Evolutionary conservation across 371 early-diverging fungal species (phyloP), one percentile per base, ranked within the genome.

Genomic region (Actinomucor elegans): DNA sequence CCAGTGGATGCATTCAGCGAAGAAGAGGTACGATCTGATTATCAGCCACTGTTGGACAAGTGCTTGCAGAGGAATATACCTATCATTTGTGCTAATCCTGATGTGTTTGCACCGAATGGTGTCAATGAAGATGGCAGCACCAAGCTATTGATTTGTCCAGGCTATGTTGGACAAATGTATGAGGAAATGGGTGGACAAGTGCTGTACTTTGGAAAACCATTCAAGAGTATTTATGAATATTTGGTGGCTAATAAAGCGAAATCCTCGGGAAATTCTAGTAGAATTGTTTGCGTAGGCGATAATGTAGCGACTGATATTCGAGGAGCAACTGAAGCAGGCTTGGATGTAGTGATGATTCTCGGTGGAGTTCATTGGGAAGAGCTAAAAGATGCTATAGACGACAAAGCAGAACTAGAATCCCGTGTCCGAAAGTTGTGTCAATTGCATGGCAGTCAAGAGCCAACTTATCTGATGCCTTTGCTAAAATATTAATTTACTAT

Each of bases 341-440:
- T 71, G 17, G 77, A 77, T 49, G 67, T 71, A 1, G 66, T 73
- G 50, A 51, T 80, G 67, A 63, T 83, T 3, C 46, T 75, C 9
- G 80, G 77, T 12, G 83, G 80, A 28, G 76, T 83, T 0, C 83
- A 83, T 51, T 54, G 51, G 40, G 46, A 59, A 43, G 61, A 54
- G 12, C 26, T 68, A 7, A 49, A 48, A 12, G 31, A 29, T 23
- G 48, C 51, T 1, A 53, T 43, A 6, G 27, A 62, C 17, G 55
- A 59, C 29, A 52, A 57, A 5, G 59, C 59, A 3, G 55, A 52
- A 33, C 20, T 61, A 20, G 55, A 49, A n/a, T 5, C 24, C 3
- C 28, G 34, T 17, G 60, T 69, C 1, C 56, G 37, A 29, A 21
- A 53, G 3, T 45, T 69, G 1, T 69, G 70, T 38, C 20, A 44